A percentile compares a stretch with the other conserved stretches of the same genome.
phyloP scores from a whole-genome alignment of 805 yeast species.

The Blastobotrys robertii region DNA sequence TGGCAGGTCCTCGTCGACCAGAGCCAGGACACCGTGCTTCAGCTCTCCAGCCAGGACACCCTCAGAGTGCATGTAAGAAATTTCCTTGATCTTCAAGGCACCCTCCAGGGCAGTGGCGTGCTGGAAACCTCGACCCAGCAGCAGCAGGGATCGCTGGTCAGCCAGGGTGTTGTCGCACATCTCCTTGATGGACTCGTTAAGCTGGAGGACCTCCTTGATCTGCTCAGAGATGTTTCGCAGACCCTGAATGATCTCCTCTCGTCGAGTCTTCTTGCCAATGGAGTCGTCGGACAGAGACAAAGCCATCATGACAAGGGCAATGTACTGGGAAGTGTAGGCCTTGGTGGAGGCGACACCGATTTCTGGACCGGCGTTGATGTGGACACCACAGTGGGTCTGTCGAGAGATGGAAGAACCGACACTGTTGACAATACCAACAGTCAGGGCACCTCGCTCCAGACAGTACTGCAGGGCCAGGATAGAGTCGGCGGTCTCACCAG shows the following conservation, averaged over 20 bases:
- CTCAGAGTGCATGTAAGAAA: constrained; percentile 97
- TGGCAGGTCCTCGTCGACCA: constrained; percentile 90
- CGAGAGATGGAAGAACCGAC: constrained; percentile 97
- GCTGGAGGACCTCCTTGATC: constrained; percentile 62
- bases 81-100: constrained; percentile 95
- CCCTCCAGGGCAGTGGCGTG: constrained; percentile 97
- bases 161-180: constrained; percentile 67
- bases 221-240: constrained; percentile 76
- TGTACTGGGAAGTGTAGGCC: constrained; percentile 97
- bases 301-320: constrained; percentile 95
- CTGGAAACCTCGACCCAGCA: constrained; percentile 96
- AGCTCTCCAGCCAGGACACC: constrained; percentile 99
- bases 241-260: constrained; percentile 77
- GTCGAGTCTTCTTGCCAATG: constrained; percentile 65
- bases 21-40: constrained; percentile 95
- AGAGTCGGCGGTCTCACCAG: constrained; percentile 98
- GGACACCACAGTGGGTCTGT: constrained; percentile 98
- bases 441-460: constrained; percentile 92
- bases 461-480: constrained; percentile 93
- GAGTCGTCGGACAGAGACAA: constrained; percentile 89
- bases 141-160: constrained; percentile 74
- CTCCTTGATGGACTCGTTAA: constrained; percentile 64
- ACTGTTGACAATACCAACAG: constrained; percentile 94
- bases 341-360: constrained; percentile 99
- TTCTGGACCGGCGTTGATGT: constrained; percentile 98